Conservation (phyloP, 768 basidiomycete genomes). For the Panellus pusillus region DNA sequence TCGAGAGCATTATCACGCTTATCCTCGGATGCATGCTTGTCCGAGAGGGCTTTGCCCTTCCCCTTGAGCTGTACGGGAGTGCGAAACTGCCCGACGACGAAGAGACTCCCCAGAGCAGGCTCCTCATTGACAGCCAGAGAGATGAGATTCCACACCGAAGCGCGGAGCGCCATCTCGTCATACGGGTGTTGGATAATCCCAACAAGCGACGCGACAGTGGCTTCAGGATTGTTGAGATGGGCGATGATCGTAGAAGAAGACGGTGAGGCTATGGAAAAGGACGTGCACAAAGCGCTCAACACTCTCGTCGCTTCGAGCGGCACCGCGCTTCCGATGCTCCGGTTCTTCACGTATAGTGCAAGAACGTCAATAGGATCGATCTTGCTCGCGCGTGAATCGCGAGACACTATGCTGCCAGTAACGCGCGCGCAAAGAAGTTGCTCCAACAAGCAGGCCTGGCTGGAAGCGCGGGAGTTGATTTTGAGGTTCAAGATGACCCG, state of each 20-base stretch:
- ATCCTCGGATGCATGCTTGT: slow-evolving; percentile 32
- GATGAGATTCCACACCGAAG: slow-evolving; percentile 83
- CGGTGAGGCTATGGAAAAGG: slow-evolving; percentile 58
- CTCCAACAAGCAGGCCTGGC: slow-evolving; percentile 64
- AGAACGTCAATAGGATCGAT: slow-evolving; percentile 76
- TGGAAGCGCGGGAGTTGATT: slow-evolving; percentile 43
- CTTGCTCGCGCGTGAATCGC: slow-evolving; percentile 47
- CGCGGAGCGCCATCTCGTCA: slow-evolving; percentile 70
- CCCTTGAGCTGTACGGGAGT: slow-evolving; percentile 44
- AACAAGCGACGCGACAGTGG: slow-evolving; percentile 64
- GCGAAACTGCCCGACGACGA: slow-evolving; percentile 73
- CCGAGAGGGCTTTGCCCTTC: slow-evolving; percentile 38
- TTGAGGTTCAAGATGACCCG: slow-evolving; percentile 68
- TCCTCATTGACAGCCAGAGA: slow-evolving; percentile 80
- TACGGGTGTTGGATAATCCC: slow-evolving; percentile 78
- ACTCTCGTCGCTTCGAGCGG: slow-evolving; percentile 68
- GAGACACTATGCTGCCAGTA: slow-evolving; percentile 45
- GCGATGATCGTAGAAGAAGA: slow-evolving; percentile 73
- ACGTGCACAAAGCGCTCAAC: slow-evolving; percentile 65
- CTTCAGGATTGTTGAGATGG: slow-evolving; percentile 76
- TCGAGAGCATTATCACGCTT: slow-evolving; percentile 61
- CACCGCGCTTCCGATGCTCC: slow-evolving; percentile 58
- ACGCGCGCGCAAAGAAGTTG: slow-evolving; percentile 70
- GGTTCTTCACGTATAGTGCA: slow-evolving; percentile 63
- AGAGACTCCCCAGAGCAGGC: slow-evolving; percentile 78